phyloP scores from a whole-genome alignment of 139 green algal species.

The Picochlorum costavermella region DNA sequence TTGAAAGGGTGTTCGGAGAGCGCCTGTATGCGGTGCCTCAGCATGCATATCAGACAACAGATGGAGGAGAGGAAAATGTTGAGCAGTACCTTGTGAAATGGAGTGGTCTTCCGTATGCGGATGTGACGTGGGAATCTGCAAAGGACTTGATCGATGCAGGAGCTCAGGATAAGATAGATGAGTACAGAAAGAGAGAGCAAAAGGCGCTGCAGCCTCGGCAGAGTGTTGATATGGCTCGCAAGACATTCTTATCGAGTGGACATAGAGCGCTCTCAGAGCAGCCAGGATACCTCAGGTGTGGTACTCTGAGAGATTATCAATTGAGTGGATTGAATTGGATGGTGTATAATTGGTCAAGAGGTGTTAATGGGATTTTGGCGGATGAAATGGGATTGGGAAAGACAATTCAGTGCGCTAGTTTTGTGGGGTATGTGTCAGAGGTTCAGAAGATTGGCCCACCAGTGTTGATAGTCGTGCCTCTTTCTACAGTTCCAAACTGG shows the following conservation, averaged over 20 bases:
- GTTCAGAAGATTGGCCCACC: conserved; percentile 21
- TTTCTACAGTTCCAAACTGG: conserved; percentile 78
- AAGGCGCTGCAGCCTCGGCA: conserved; percentile 34
- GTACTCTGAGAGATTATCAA: conserved; percentile 89
- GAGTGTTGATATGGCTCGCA: conserved; percentile 49
- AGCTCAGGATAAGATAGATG: conserved; percentile 34
- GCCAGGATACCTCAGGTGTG: conserved; percentile 6
- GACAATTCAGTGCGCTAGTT: conserved; percentile 66
- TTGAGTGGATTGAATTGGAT: conserved; percentile 88
- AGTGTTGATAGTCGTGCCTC: conserved; percentile 70
- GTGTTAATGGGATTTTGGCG: conserved; percentile 85
- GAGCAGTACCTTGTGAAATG: conserved; percentile 81
- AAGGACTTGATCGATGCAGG: conserved; percentile 33
- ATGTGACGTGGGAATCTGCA: conserved; percentile 79
- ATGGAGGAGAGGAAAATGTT: conserved; percentile 15
- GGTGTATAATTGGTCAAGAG: conserved; percentile 54
- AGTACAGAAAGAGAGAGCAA: conserved; percentile 46
- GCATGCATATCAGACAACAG: conserved; percentile 6
- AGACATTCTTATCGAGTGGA: conserved; percentile 34
- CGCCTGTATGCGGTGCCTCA: conserved; percentile 9
- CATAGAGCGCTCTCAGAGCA: background rate
- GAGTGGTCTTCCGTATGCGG: conserved; percentile 81
- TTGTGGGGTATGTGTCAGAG: conserved; percentile 2
- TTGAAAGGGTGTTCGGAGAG: conserved; percentile 50
- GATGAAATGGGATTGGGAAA: conserved; percentile 91